phyloP scores from a whole-genome alignment of 2,329 filamentous ascomycete species.

The Hypoxylon sp. region DNA sequence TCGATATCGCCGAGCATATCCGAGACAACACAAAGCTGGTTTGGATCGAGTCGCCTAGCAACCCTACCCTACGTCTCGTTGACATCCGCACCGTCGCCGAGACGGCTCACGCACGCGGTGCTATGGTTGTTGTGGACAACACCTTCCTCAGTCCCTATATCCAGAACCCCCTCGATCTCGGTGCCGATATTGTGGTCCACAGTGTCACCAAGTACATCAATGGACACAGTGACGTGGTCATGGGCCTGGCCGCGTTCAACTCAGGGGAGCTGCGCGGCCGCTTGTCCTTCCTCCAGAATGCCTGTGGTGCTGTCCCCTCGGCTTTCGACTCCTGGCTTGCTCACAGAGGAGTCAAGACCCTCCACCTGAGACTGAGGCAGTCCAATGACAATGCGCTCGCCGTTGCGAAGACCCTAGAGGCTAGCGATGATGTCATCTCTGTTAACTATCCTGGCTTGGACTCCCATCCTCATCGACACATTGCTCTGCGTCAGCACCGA shows the following conservation, averaged over 20 bases:
- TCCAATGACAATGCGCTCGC: conserved; percentile 82
- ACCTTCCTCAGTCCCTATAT: conserved; percentile 97
- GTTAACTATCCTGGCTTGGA: conserved; percentile 96
- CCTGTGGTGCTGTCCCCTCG: conserved; percentile 92
- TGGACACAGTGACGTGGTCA: conserved; percentile 94
- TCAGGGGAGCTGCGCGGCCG: conserved; percentile 78
- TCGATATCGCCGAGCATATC: conserved; percentile 86
- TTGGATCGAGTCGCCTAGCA: conserved; percentile 96
- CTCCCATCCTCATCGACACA: conserved; percentile 84
- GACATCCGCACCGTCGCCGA: conserved; percentile 88
- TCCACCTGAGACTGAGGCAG: conserved; percentile 90
- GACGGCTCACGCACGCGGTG: conserved; percentile 85
- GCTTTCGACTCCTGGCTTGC: conserved; percentile 98
- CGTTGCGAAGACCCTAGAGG: conserved; percentile 79
- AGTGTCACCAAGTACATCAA: conserved; percentile 99
- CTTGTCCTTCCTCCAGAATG: conserved; percentile 93
- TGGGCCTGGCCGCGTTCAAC: conserved; percentile 97
- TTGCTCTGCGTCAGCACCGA: conserved; percentile 91
- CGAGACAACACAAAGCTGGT: conserved; percentile 89
- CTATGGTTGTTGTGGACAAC: conserved; percentile 98
- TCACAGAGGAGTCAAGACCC: conserved; percentile 94
- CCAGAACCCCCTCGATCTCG: conserved; percentile 94
- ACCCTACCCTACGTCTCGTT: conserved; percentile 91
- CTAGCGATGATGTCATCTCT: conserved; percentile 80
- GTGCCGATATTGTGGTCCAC: conserved; percentile 96